Evolutionary conservation across 148 eudicot genomes (phyloP).

Genomic region (Cornus controversa): DNA sequence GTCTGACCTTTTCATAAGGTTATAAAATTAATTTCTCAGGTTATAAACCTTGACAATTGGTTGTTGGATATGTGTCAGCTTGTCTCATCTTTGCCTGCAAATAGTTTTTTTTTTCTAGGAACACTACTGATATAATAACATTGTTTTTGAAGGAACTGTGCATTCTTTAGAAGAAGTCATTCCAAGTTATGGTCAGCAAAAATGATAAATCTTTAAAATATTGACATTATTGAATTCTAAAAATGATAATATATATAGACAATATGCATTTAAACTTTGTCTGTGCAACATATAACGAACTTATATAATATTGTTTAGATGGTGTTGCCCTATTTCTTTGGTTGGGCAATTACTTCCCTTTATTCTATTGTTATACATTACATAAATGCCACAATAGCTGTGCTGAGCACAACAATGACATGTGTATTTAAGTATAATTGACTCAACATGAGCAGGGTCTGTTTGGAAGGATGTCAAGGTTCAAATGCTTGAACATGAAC

Average conservation of each 20-base stretch:
- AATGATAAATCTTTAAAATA: background rate
- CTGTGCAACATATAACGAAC: background rate
- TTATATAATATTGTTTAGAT: background rate
- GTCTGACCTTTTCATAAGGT: conserved; percentile 13
- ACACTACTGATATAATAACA: too few species aligned
- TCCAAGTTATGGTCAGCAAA: background rate
- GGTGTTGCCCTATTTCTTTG: background rate
- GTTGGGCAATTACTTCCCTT: background rate
- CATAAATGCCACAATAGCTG: background rate
- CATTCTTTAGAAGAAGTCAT: background rate
- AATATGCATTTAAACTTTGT: background rate
- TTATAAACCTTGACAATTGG: background rate
- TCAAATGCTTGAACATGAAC: too few species aligned
- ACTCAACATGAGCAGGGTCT: too few species aligned
- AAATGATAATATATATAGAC: background rate
- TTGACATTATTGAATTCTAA: background rate
- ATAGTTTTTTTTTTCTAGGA: too few species aligned
- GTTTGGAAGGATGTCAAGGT: too few species aligned
- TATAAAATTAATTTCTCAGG: background rate
- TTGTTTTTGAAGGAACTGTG: too few species aligned
- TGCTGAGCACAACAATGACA: background rate
- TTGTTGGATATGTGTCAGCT: too few species aligned
- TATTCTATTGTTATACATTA: background rate
- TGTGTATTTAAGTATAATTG: too few species aligned
- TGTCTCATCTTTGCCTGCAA: background rate